Percentiles rank a stretch among this genome's conserved stretches.
phyloP scores from a whole-genome alignment of 208 protist species.

The Trypanosomatidae sp. region DNA sequence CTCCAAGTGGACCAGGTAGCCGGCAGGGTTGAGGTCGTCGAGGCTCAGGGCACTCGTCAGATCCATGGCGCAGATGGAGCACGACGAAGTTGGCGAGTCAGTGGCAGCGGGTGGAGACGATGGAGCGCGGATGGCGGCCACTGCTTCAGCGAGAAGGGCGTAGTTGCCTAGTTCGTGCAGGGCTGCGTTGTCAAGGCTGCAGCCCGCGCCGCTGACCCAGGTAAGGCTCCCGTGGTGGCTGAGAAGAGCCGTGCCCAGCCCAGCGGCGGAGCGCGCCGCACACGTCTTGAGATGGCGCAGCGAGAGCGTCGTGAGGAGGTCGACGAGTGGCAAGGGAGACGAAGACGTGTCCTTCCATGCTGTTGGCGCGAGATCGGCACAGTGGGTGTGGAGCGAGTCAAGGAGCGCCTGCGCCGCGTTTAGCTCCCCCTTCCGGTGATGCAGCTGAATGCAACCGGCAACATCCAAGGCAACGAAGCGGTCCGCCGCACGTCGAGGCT shows the following conservation, averaged over 20 bases:
- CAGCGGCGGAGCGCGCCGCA: conserved; percentile 13
- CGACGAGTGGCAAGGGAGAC: conserved; percentile 6
- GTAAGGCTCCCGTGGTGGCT: conserved; percentile 26
- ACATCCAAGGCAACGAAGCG: conserved; percentile 40
- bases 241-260: conserved; percentile 28
- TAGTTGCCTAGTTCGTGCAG: conserved; percentile 37
- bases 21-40: conserved; percentile 35
- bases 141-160: conserved; percentile 32
- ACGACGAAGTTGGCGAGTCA: neutral
- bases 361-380: too few relatives aligned
- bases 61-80: conserved; percentile 43
- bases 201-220: conserved; percentile 39
- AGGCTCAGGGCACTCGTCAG: conserved; percentile 42
- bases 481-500: neutral
- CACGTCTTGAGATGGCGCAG: conserved; percentile 3
- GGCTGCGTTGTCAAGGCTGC: conserved; percentile 34
- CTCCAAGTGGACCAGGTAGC: conserved; percentile 36
- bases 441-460: conserved; percentile 37
- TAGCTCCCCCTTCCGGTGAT: conserved; percentile 10
- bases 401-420: too few relatives aligned
- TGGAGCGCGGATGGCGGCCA: too few relatives aligned
- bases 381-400: too few relatives aligned
- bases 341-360: too few relatives aligned
- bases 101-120: too few relatives aligned
- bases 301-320: conserved; percentile 15